Conservation (phyloP, 371 early-diverging fungal genomes). For the Synchytrium microbalum region DNA sequence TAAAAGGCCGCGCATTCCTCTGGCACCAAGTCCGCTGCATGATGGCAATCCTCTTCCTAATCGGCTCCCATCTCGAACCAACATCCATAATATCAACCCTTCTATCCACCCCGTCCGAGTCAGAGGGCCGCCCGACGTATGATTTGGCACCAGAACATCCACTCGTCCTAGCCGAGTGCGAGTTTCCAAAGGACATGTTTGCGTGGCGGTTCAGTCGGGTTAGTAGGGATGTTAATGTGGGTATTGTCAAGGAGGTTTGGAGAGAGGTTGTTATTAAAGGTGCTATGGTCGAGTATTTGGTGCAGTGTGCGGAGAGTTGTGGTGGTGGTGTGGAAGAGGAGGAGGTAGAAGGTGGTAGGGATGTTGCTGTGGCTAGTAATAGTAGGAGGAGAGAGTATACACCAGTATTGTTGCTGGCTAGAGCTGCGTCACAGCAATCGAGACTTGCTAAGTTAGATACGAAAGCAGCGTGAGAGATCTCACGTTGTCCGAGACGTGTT, state of each 20-base stretch:
- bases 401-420: neutral
- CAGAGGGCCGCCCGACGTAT: constrained; percentile 60
- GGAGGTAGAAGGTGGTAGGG: neutral
- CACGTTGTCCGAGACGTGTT: too few relatives aligned
- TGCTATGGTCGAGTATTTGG: neutral
- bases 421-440: neutral
- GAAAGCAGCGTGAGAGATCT: too few relatives aligned
- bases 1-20: constrained; percentile 65
- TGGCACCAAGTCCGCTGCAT: constrained; percentile 98
- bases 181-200: constrained; percentile 39
- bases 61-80: constrained; percentile 66
- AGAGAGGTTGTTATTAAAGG: too few relatives aligned
- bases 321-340: neutral
- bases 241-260: too few relatives aligned
- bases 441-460: neutral
- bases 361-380: neutral
- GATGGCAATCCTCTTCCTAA: constrained; percentile 79
- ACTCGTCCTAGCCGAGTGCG: constrained; percentile 79
- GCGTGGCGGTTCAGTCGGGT: constrained; percentile 2
- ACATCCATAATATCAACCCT: constrained; percentile 50
- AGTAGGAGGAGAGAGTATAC: neutral
- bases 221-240: too few relatives aligned
- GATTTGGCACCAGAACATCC: constrained; percentile 84
- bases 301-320: neutral
- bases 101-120: constrained; percentile 43